A percentile compares a stretch with the other conserved stretches of the same genome.
These are phyloP conservation scores for Phaeophleospora eucalypticola DNA, from an alignment of 2,329 filamentous ascomycete genomes.

Conservation along the genomic window DNA sequence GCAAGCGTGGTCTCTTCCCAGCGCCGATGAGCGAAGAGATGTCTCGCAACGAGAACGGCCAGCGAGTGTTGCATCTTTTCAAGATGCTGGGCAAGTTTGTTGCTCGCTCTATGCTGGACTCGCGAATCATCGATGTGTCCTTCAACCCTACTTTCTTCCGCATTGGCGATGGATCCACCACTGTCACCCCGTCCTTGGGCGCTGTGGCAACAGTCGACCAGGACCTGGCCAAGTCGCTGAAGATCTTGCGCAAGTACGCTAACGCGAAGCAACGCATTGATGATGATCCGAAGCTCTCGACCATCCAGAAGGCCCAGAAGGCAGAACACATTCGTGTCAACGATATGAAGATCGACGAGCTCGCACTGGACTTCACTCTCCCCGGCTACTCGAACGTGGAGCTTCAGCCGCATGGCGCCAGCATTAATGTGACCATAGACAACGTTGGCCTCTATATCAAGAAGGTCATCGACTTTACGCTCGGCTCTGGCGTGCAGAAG, in stretches of 20 bases:
- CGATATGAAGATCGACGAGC: constrained; percentile 74
- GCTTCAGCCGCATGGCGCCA: constrained; percentile 68
- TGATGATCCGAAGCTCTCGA: constrained; percentile 61
- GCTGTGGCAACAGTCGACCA: constrained; percentile 87
- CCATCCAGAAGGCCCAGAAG: constrained; percentile 66
- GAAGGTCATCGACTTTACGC: constrained; percentile 82
- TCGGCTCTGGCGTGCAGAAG: constrained; percentile 79
- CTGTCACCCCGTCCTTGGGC: constrained; percentile 77
- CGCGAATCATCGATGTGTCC: constrained; percentile 92
- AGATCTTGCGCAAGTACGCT: constrained; percentile 81
- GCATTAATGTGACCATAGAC: constrained; percentile 75
- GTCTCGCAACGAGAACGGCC: constrained; percentile 69
- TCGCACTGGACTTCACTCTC: constrained; percentile 89
- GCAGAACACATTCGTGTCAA: constrained; percentile 69
- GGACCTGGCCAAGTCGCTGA: constrained; percentile 77
- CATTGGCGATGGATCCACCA: constrained; percentile 65
- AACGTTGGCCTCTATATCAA: constrained; percentile 90
- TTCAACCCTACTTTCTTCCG: constrained; percentile 98
- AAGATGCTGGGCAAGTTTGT: constrained; percentile 96
- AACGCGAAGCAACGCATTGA: constrained; percentile 78
- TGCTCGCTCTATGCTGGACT: constrained; percentile 96
- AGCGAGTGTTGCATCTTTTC: constrained; percentile 82
- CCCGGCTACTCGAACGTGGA: constrained; percentile 88
- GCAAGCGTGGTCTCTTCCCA: constrained; percentile 81
- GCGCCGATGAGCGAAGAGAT: constrained; percentile 82